Evolutionary conservation across 1,284 basidiomycete genomes (phyloP), one percentile per base, ranked within the genome.

Genomic region (Fomitopsis palustris): DNA sequence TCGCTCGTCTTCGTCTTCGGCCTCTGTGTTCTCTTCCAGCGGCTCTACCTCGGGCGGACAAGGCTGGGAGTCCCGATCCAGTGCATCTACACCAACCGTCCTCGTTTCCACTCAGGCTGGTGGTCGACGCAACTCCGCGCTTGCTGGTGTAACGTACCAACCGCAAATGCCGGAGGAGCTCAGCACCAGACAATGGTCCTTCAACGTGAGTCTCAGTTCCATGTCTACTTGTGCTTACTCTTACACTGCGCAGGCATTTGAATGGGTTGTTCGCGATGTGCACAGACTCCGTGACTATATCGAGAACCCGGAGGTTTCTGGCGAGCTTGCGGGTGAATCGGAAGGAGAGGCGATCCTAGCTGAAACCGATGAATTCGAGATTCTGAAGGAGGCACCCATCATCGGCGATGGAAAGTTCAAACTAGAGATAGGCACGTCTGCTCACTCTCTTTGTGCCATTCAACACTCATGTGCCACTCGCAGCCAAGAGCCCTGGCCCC

Each of bases 351-450:
- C 56, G 21, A 31, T 63, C 14, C 27, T 25, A n/a, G 25, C 45
- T 3, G 69, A 66, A 41, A 69, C 69, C 31, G 71, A 74, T 4
- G 75, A 77, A n/a, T 87, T 87, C 59, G 86, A 87, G 58, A 72
- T 88, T 3, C 72, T 90, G 47, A 83, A 81, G 62, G 81, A 87
- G 63, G 85, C 86, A 0, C 83, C 85, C 16, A 77, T 83, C 56
- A 75, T 90, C n/a, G 87, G 84, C 45, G 87, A 89, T 59, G 82
- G 83, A 55, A 87, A 87, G 70, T 90, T 86, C 75, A 90, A 88
- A 69, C 76, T 90, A 0, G 86, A 88, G 69, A 83, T 88, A 61
- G 80, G 85, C 82, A 57, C 37, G 78, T 68, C 25, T 19, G 19
- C 51, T 2, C n/a, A 39, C 56, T 37, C 7, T 43, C 23, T 2